Percentiles rank a stretch among this genome's conserved stretches.
phyloP scores from a whole-genome alignment of 2,329 filamentous ascomycete genomes.

The Trichoderma koningiopsis region DNA sequence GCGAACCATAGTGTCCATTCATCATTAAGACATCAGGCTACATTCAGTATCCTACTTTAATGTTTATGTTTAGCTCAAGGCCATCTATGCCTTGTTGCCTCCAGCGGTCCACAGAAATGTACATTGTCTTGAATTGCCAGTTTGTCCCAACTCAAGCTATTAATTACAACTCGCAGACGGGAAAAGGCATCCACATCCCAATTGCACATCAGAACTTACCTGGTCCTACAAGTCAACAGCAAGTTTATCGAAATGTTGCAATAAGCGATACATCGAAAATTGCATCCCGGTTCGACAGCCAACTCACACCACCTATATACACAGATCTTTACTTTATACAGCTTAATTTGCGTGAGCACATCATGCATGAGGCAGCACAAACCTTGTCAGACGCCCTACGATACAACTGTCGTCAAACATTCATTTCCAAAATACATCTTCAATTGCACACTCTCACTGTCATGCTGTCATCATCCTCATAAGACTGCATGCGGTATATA shows the following conservation, averaged over 20 bases:
- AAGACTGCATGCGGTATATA: neutral
- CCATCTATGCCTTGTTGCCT: neutral
- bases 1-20: neutral
- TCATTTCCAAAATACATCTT: neutral
- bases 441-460: neutral
- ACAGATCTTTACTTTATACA: neutral
- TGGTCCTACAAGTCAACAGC: neutral
- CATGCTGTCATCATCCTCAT: neutral
- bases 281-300: neutral
- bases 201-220: neutral
- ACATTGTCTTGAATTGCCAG: neutral
- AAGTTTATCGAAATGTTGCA: neutral
- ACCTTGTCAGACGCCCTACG: neutral
- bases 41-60: neutral
- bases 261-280: neutral
- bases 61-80: neutral
- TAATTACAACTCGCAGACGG: neutral
- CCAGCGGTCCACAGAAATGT: neutral
- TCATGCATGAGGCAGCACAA: neutral
- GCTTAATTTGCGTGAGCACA: neutral
- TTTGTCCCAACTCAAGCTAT: neutral
- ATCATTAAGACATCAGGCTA: neutral
- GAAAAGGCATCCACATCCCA: neutral
- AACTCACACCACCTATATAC: neutral
- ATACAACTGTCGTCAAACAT: neutral